Evolutionary conservation across 2,329 filamentous ascomycete species (phyloP).

Genomic region (Xylariaceae sp.): DNA sequence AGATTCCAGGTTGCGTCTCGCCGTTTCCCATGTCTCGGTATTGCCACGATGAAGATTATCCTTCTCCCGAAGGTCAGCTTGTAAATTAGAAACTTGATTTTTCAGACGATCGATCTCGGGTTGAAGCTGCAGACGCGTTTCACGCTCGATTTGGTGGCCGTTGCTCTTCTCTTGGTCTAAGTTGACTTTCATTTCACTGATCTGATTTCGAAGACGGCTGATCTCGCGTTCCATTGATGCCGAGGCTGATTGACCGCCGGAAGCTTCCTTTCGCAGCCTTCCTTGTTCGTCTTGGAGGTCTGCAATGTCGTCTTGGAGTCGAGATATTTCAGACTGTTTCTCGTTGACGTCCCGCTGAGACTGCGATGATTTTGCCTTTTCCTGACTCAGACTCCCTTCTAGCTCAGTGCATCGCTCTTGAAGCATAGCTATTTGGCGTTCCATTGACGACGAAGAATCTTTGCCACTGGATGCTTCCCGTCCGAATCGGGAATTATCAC

Average conservation of each 20-base stretch:
- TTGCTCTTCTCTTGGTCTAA: slow-evolving; percentile 53
- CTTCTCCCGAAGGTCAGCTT: slow-evolving; percentile 63
- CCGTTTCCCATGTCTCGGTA: slow-evolving; percentile 67
- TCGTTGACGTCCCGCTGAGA: slow-evolving; percentile 55
- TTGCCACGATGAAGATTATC: slow-evolving; percentile 68
- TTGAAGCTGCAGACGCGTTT: slow-evolving; percentile 51
- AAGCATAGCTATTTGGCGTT: slow-evolving; percentile 50
- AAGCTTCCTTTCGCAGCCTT: slow-evolving; percentile 53
- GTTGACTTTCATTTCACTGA: slow-evolving; percentile 43
- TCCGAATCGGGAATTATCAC: slow-evolving; percentile 48
- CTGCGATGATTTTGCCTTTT: slow-evolving; percentile 65
- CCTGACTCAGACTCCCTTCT: slow-evolving; percentile 27
- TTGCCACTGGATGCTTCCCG: slow-evolving; percentile 57
- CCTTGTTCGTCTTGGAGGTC: slow-evolving; percentile 56
- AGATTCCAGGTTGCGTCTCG: slow-evolving; percentile 59
- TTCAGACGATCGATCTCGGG: slow-evolving; percentile 48
- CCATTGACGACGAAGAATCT: slow-evolving; percentile 57
- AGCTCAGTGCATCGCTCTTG: slow-evolving; percentile 20
- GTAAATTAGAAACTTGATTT: slow-evolving; percentile 55
- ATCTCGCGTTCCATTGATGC: slow-evolving; percentile 61
- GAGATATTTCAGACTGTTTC: slow-evolving; percentile 48
- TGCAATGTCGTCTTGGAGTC: slow-evolving; percentile 49
- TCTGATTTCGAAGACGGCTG: slow-evolving; percentile 40
- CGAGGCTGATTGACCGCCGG: slow-evolving; percentile 55
- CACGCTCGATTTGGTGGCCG: slow-evolving; percentile 56